A percentile compares a stretch with the other conserved stretches of the same genome.
Evolutionary conservation across 345 rosid species (phyloP).

Genomic region (Cardamine chenopodiifolia): DNA sequence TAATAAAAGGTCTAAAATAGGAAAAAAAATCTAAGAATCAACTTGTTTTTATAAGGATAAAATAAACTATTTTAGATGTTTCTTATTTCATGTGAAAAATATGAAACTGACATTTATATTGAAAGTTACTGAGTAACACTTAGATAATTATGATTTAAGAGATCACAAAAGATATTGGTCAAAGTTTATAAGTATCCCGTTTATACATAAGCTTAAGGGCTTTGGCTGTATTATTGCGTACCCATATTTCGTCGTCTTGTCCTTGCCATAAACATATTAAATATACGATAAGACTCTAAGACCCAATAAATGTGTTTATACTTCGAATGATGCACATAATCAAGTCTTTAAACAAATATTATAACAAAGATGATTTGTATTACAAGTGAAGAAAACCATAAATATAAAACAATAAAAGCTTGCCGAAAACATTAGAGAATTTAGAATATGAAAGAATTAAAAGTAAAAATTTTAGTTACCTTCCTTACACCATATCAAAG

Average conservation of each 20-base stretch:
- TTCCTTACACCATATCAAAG: slow-evolving; percentile 33
- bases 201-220: background rate
- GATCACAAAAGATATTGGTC: background rate
- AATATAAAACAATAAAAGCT: background rate
- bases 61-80: background rate
- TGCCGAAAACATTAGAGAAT: too few relatives aligned
- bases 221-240: background rate
- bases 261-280: slow-evolving; percentile 20
- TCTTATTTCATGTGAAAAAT: background rate
- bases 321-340: background rate
- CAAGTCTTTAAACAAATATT: background rate
- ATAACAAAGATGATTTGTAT: background rate
- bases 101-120: background rate
- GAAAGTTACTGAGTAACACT: background rate
- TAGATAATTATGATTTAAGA: too few relatives aligned
- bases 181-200: background rate
- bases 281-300: background rate
- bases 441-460: background rate
- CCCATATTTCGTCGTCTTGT: background rate
- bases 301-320: slow-evolving; percentile 6
- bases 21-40: background rate
- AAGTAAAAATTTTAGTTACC: background rate
- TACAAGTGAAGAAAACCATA: background rate
- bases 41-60: too few relatives aligned
- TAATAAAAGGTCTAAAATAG: background rate